Evolutionary conservation across 306 rosid genomes (phyloP).

Genomic region (Fagus sylvatica): DNA sequence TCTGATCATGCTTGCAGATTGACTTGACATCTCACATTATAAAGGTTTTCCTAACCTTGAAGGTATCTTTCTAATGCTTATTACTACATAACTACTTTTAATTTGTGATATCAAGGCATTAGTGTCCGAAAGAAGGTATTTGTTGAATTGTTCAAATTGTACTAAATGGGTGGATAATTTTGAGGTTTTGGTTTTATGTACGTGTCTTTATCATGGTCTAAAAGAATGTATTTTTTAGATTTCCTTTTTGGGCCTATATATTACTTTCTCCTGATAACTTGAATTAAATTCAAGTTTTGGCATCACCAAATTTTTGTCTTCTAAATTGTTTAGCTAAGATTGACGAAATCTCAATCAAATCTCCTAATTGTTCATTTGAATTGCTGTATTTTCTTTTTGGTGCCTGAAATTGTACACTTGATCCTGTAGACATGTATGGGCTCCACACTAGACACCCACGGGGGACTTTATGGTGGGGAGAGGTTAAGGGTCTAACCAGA

Average conservation of each 20-base stretch:
- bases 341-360: background rate
- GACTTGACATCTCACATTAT: constrained; percentile 82
- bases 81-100: background rate
- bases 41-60: constrained; percentile 82
- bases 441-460: background rate
- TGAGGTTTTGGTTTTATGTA: background rate
- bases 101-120: background rate
- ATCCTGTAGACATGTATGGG: background rate
- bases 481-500: background rate
- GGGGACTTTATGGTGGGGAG: background rate
- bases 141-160: background rate
- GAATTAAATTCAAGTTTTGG: background rate
- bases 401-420: background rate
- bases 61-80: constrained; percentile 49
- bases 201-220: background rate
- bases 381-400: background rate
- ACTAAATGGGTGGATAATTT: background rate
- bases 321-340: background rate
- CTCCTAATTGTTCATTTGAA: background rate
- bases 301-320: background rate
- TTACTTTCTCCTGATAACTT: background rate
- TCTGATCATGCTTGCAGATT: constrained; percentile 59
- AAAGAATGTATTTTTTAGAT: background rate
- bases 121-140: background rate
- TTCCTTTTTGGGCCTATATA: background rate